phyloP scores from a whole-genome alignment of 768 basidiomycete species.

The Boletus pseudo-olivaceus region DNA sequence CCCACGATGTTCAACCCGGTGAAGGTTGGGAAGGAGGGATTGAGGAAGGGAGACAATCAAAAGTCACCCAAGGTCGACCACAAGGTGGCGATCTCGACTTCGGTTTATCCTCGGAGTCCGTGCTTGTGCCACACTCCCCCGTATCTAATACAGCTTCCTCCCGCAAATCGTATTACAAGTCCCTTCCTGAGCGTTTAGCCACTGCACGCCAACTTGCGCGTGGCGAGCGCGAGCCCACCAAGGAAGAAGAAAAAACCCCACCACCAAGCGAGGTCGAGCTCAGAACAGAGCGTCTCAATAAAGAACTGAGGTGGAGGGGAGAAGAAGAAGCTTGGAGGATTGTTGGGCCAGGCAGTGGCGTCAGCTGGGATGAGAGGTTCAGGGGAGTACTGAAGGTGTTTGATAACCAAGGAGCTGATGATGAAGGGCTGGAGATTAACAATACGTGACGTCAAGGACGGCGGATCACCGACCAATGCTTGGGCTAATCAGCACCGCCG shows the following conservation, averaged over 20 bases:
- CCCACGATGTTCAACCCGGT: conserved; percentile 16
- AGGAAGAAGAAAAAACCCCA: conserved; percentile 72
- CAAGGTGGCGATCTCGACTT: conserved; percentile 70
- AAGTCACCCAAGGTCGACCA: background rate
- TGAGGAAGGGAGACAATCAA: conserved; percentile 7
- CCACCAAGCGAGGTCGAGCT: conserved; percentile 88
- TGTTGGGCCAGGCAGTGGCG: conserved; percentile 56
- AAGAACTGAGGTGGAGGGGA: conserved; percentile 82
- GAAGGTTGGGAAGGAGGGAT: conserved; percentile 1
- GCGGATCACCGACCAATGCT: background rate
- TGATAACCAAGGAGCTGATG: conserved; percentile 35
- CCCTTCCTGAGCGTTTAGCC: conserved; percentile 60
- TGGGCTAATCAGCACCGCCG: background rate
- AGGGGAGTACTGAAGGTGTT: conserved; percentile 59
- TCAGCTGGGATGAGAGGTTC: conserved; percentile 79
- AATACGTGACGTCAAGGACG: background rate
- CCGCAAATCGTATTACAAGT: conserved; percentile 73
- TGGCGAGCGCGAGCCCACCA: conserved; percentile 78
- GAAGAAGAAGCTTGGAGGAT: conserved; percentile 80
- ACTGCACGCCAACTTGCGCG: conserved; percentile 73
- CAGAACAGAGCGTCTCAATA: conserved; percentile 81
- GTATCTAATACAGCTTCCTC: conserved; percentile 61
- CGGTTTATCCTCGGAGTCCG: conserved; percentile 59
- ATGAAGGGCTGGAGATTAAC: background rate
- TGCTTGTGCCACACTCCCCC: conserved; percentile 64